Evolutionary conservation across 140 eudicot species (phyloP), one percentile per base, ranked within the genome.

Genomic region (Anethum foeniculum): DNA sequence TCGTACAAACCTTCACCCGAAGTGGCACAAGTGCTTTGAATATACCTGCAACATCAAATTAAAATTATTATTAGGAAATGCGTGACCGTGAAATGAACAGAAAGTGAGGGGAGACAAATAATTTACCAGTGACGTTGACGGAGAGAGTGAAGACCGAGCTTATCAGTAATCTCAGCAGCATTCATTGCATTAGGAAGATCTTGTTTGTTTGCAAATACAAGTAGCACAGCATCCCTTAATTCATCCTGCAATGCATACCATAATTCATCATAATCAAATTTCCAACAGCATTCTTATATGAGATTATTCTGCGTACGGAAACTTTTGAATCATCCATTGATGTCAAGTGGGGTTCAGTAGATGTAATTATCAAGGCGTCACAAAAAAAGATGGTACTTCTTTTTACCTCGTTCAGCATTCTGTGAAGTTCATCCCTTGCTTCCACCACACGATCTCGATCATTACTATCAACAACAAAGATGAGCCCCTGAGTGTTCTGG

Each of bases 121-220:
- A 36, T 36, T 79, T 62, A 79, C 81, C 81, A 79, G 60, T 80
- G 83, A 71, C 83, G 83, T 46, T 80, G 83, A 21, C 79, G 83
- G 71, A 80, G 83, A 15, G 83, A 80, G 72, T 80, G 78, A 71
- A 80, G 83, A 15, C 83, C 83, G 3, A 80, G 78, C 32, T 80
- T 80, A 71, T 80, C 83, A 71, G 83, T 80, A 48, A 80, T 80
- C 78, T 80, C 83, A 80, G 83, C 83, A 80, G 81, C 81, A 79
- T 79, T 79, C 81, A 79, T 79, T 62, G 81, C 81, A 16, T 79
- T 79, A 27, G 81, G 81, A 13, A 79, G 81, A 79, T 79, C 81
- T 43, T 79, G 81, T 46, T 79, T 79, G 81, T 79, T 79, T 7
- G 83, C 83, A 80, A 80, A 80, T 51, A 80, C 83, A 18, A 80